Percentiles rank a stretch among this genome's conserved stretches.
Conservation (phyloP, 805 yeast species). For the Candida ipomoeae region DNA sequence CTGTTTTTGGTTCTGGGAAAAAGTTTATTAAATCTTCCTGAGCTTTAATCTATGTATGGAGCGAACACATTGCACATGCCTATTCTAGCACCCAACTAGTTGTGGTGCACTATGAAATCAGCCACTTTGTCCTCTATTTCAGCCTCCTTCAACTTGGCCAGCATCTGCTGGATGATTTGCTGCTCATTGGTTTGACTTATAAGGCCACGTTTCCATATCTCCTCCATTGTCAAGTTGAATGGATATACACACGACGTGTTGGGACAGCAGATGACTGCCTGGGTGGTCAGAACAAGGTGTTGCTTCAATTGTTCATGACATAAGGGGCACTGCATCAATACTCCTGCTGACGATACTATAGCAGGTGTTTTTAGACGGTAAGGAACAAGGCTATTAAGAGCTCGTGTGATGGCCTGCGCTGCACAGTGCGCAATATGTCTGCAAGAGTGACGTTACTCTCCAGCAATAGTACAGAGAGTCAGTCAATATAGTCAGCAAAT, state of each 20-base stretch:
- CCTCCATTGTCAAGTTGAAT: slow-evolving; percentile 27
- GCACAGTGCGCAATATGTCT: not conserved
- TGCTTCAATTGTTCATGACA: slow-evolving; percentile 23
- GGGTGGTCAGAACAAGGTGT: slow-evolving; percentile 24
- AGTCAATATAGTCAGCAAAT: too few species aligned
- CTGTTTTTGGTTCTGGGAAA: not conserved
- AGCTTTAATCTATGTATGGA: not conserved
- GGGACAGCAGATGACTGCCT: slow-evolving; percentile 29
- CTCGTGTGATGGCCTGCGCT: slow-evolving; percentile 1
- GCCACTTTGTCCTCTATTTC: slow-evolving; percentile 25
- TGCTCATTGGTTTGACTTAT: slow-evolving; percentile 19
- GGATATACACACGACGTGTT: slow-evolving; percentile 28
- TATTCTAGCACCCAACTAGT: not conserved
- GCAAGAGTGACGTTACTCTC: not conserved
- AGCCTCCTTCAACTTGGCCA: slow-evolving; percentile 22
- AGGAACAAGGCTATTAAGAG: not conserved
- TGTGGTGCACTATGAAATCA: slow-evolving; percentile 18
- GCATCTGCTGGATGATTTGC: slow-evolving; percentile 27
- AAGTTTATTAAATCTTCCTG: not conserved
- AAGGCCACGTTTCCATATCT: slow-evolving; percentile 24
- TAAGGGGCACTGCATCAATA: slow-evolving; percentile 26
- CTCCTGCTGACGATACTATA: not conserved
- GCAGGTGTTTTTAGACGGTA: not conserved
- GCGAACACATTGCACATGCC: not conserved
- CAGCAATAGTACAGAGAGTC: too few species aligned